phyloP scores from a whole-genome alignment of 2,329 filamentous ascomycete genomes.

The Penicillium palitans region DNA sequence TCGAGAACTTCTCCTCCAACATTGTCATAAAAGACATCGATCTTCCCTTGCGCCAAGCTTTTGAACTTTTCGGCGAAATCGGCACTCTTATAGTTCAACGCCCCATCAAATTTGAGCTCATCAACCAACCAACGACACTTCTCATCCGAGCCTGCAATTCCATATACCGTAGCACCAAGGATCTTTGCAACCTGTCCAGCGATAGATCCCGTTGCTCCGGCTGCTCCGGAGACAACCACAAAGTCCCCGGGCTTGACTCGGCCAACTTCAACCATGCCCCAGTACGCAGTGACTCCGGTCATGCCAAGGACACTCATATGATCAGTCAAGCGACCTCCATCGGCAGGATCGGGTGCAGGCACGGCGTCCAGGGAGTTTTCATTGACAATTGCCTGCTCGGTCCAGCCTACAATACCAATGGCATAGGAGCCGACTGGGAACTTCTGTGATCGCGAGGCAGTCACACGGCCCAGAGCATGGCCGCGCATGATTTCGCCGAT shows the following conservation, averaged over 20 bases:
- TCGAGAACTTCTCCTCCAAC: not conserved
- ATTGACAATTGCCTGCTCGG: not conserved
- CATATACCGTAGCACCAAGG: constrained; percentile 42
- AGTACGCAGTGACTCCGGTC: constrained; percentile 51
- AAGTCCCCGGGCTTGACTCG: constrained; percentile 42
- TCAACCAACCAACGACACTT: constrained; percentile 56
- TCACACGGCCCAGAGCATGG: not conserved
- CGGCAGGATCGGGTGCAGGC: not conserved
- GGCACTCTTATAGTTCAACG: constrained; percentile 55
- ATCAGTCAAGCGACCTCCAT: not conserved
- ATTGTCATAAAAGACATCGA: not conserved
- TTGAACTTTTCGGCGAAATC: constrained; percentile 1
- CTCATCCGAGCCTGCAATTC: constrained; percentile 54
- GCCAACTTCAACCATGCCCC: constrained; percentile 45
- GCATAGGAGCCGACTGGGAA: not conserved
- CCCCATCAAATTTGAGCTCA: constrained; percentile 54
- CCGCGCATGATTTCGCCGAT: not conserved
- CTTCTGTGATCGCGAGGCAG: not conserved
- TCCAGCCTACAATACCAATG: not conserved
- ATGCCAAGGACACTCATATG: constrained; percentile 38
- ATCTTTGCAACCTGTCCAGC: constrained; percentile 56
- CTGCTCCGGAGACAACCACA: constrained; percentile 51
- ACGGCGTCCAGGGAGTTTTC: not conserved
- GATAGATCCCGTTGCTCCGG: constrained; percentile 51
- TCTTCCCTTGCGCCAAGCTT: too few species aligned